phyloP scores from a whole-genome alignment of 306 rosid genomes.

The Ormosia emarginata region DNA sequence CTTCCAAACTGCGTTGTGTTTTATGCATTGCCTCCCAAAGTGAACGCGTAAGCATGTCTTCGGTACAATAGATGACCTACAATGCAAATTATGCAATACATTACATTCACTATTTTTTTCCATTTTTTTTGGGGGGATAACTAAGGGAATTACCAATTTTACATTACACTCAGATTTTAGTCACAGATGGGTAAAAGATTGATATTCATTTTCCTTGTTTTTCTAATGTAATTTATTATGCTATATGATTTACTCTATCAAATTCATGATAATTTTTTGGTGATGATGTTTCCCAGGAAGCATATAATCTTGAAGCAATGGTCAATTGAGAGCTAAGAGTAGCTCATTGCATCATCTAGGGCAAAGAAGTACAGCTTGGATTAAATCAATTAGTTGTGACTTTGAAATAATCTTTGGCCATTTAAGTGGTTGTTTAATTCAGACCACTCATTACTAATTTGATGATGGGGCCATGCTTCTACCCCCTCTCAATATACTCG shows the following conservation, averaged over 20 bases:
- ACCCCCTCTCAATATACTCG: not conserved
- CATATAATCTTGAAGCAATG: not conserved
- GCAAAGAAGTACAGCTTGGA: not conserved
- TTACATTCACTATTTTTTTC: not conserved
- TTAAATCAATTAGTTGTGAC: not conserved
- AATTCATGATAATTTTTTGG: not conserved
- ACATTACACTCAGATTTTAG: not conserved
- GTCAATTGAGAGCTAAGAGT: not conserved
- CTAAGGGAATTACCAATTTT: not conserved
- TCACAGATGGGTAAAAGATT: not conserved
- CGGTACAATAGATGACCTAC: constrained; percentile 74
- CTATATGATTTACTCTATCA: not conserved
- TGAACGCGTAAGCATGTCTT: constrained; percentile 71
- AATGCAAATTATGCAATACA: constrained; percentile 1
- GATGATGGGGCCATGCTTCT: not conserved
- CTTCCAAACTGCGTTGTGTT: constrained; percentile 54
- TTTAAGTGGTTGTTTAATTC: not conserved
- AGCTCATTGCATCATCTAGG: not conserved
- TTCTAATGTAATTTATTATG: not conserved
- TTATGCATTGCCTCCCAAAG: constrained; percentile 87
- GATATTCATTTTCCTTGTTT: not conserved
- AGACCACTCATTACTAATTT: not conserved
- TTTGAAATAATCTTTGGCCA: not conserved
- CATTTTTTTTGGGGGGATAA: not conserved
- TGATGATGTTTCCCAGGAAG: not conserved